These are phyloP conservation scores for Colletotrichum filicis DNA, from an alignment of 2,329 filamentous ascomycete species.

Conservation along the genomic window DNA sequence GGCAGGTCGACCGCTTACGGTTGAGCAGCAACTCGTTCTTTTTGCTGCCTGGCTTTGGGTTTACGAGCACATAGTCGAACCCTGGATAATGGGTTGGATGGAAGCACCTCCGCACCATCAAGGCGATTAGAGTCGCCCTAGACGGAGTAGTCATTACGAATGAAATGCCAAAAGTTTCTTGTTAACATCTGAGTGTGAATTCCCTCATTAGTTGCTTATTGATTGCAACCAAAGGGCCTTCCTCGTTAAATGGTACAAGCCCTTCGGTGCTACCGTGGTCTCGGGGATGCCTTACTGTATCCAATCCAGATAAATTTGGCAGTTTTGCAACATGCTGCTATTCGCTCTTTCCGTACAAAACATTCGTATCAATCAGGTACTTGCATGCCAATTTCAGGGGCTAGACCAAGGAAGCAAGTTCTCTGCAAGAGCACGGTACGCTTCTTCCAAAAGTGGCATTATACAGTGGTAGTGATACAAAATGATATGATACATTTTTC, in stretches of 20 bases:
- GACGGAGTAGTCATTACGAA: background rate
- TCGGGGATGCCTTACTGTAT: no score
- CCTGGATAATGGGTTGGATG: background rate
- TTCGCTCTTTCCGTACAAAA: no score
- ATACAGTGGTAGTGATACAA: slow-evolving; percentile 8
- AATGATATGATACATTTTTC: background rate
- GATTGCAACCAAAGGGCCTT: background rate
- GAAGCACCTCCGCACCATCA: background rate
- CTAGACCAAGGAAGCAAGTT: no score
- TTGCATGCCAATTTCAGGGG: no score
- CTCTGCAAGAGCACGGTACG: no score
- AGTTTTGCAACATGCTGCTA: no score
- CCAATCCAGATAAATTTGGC: no score
- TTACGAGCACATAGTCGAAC: background rate
- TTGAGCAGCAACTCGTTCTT: background rate
- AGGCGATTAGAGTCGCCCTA: background rate
- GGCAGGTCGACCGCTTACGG: background rate
- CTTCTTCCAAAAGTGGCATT: slow-evolving; percentile 1
- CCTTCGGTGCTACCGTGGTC: no score
- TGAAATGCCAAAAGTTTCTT: background rate
- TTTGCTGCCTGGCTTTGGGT: background rate
- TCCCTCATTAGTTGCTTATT: background rate
- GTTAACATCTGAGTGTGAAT: background rate
- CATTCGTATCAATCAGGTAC: no score
- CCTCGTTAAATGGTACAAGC: no score